Conservation (phyloP, 306 rosid genomes). For the Neltuma alba region DNA sequence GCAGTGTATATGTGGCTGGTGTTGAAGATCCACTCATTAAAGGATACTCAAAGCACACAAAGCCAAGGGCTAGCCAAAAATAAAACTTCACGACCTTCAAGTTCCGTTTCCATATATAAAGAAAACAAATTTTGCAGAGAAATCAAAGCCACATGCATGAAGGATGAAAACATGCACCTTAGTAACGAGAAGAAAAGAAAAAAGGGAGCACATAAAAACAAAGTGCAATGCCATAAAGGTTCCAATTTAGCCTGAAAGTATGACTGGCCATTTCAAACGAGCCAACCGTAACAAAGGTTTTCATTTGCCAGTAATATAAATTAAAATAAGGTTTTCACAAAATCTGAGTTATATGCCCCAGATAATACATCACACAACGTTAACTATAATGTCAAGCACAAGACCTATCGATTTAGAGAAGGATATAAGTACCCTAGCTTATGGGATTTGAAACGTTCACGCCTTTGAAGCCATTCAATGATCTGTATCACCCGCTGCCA, state of each 20-base stretch:
- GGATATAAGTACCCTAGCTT: slow-evolving; percentile 63
- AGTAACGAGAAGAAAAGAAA: neutral
- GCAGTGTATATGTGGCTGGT: slow-evolving; percentile 78
- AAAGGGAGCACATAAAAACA: neutral
- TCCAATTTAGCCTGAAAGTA: neutral
- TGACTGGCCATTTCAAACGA: neutral
- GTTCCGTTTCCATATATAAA: neutral
- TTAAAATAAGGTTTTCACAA: neutral
- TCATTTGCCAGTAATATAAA: neutral
- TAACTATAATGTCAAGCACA: slow-evolving; percentile 8
- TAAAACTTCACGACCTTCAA: slow-evolving; percentile 11
- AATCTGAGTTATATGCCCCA: slow-evolving; percentile 4
- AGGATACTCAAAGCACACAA: neutral
- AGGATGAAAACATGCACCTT: neutral
- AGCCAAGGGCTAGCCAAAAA: slow-evolving; percentile 22
- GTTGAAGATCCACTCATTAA: slow-evolving; percentile 28
- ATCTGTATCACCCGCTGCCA: slow-evolving; percentile 93
- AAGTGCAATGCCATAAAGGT: neutral
- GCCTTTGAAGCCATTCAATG: slow-evolving; percentile 94
- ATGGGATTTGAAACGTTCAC: slow-evolving; percentile 80
- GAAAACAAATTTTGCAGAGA: neutral
- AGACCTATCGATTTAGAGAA: neutral
- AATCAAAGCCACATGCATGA: neutral
- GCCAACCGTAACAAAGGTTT: neutral
- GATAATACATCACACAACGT: slow-evolving; percentile 1